phyloP scores from a whole-genome alignment of 164 flowering plant genomes.

The Annona cherimola region DNA sequence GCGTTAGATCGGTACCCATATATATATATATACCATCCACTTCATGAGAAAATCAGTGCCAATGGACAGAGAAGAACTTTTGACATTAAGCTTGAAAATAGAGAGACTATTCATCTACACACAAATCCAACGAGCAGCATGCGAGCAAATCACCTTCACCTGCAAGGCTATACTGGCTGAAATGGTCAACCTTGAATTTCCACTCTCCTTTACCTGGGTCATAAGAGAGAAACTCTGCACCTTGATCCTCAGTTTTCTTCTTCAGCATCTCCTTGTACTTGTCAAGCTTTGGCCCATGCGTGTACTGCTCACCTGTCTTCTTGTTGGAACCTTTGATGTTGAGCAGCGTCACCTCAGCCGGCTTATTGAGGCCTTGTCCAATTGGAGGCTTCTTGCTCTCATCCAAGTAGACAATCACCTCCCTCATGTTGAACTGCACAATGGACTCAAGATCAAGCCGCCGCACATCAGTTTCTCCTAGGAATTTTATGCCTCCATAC shows the following conservation, averaged over 20 bases:
- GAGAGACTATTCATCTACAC: too few species aligned
- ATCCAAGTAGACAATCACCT: conserved; percentile 90
- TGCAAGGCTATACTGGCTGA: conserved; percentile 46
- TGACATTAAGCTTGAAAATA: too few species aligned
- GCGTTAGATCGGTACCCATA: too few species aligned
- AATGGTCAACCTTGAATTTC: conserved; percentile 86
- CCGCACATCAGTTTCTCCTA: conserved; percentile 89
- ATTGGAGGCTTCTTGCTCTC: conserved; percentile 90
- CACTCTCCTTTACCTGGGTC: conserved; percentile 83
- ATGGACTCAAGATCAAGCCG: conserved; percentile 73
- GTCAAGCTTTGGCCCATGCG: conserved; percentile 43
- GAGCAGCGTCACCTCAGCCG: conserved; percentile 91
- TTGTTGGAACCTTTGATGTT: conserved; percentile 80
- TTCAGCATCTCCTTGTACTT: conserved; percentile 76
- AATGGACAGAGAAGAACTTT: neutral
- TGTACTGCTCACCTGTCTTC: conserved; percentile 80
- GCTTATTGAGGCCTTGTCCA: conserved; percentile 93
- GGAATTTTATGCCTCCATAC: conserved; percentile 76
- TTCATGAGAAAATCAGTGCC: neutral
- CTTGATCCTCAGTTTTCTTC: conserved; percentile 84
- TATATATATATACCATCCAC: too few species aligned
- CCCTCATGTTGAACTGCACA: conserved; percentile 77
- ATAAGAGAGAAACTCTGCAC: conserved; percentile 82
- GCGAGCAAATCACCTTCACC: conserved; percentile 22
- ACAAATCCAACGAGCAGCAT: neutral